A percentile compares a stretch with the other conserved stretches of the same genome.
These are phyloP conservation scores for Kwoniella shivajii DNA, from an alignment of 1,284 basidiomycete genomes.

Conservation along the genomic window DNA sequence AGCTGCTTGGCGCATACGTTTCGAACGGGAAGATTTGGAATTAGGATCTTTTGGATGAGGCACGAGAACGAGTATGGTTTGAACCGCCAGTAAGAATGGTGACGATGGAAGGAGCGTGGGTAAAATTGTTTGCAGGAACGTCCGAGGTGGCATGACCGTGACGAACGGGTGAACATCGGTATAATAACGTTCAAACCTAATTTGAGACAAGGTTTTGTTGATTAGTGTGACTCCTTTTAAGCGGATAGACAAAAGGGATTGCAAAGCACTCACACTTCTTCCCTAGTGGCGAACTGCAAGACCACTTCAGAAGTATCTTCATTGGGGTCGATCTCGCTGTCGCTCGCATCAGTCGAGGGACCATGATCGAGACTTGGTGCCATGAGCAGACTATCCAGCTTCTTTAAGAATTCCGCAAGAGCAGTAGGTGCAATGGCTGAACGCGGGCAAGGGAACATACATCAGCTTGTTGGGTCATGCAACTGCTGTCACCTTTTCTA, in stretches of 20 bases:
- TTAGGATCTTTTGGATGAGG: constrained; percentile 49
- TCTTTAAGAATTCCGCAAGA: constrained; percentile 47
- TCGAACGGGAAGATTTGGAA: constrained; percentile 42
- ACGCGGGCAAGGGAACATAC: background rate
- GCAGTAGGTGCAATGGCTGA: constrained; percentile 41
- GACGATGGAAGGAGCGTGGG: constrained; percentile 39
- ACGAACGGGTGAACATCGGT: constrained; percentile 53
- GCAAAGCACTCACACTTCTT: constrained; percentile 40
- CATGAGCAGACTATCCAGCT: constrained; percentile 44
- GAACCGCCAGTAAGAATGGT: constrained; percentile 53
- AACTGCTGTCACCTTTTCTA: no score
- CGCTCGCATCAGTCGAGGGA: constrained; percentile 15
- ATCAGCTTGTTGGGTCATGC: no score
- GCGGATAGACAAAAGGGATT: no score
- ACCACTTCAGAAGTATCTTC: constrained; percentile 47
- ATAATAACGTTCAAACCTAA: constrained; percentile 50
- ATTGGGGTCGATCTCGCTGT: background rate
- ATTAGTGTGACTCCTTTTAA: background rate
- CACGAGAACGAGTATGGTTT: constrained; percentile 50
- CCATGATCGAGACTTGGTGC: constrained; percentile 23
- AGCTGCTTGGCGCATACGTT: constrained; percentile 39
- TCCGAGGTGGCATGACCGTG: constrained; percentile 49
- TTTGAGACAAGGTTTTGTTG: background rate
- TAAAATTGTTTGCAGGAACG: constrained; percentile 38
- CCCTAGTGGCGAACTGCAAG: constrained; percentile 33